phyloP scores from a whole-genome alignment of 2,329 filamentous ascomycete species.

The Camptophora hylomeconis region DNA sequence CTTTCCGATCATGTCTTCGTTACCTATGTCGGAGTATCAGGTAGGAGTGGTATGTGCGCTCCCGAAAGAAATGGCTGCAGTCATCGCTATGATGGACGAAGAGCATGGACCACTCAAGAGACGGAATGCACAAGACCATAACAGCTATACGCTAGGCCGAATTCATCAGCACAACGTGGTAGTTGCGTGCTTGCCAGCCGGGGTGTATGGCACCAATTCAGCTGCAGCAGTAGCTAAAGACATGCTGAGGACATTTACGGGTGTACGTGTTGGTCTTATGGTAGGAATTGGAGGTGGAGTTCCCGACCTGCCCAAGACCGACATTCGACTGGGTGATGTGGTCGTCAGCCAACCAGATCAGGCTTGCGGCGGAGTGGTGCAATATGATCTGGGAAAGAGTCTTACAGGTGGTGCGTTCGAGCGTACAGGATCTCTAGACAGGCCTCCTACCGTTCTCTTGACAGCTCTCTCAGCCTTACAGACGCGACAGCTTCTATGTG shows the following conservation, averaged over 20 bases:
- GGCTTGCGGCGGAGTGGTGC: conserved; percentile 17
- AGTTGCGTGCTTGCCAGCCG: conserved; percentile 20
- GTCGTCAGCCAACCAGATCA: conserved; percentile 15
- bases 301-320: conserved; percentile 15
- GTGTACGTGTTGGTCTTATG: conserved; percentile 27
- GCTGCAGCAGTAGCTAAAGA: conserved; percentile 22
- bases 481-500: too few species aligned
- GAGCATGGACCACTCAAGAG: too few species aligned
- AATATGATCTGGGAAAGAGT: conserved; percentile 20
- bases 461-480: too few species aligned
- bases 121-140: too few species aligned
- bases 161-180: conserved; percentile 21
- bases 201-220: conserved; percentile 20
- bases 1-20: too few species aligned
- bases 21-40: too few species aligned
- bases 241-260: conserved; percentile 21
- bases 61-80: too few species aligned
- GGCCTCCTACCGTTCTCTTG: conserved; percentile 11
- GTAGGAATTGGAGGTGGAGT: conserved; percentile 30
- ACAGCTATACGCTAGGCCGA: too few species aligned
- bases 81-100: too few species aligned
- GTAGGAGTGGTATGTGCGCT: too few species aligned
- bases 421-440: conserved; percentile 10
- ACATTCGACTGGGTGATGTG: conserved; percentile 23
- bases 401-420: conserved; percentile 10